Evolutionary conservation across 441 rosid genomes (phyloP).

Genomic region (Erysimum cheiri): DNA sequence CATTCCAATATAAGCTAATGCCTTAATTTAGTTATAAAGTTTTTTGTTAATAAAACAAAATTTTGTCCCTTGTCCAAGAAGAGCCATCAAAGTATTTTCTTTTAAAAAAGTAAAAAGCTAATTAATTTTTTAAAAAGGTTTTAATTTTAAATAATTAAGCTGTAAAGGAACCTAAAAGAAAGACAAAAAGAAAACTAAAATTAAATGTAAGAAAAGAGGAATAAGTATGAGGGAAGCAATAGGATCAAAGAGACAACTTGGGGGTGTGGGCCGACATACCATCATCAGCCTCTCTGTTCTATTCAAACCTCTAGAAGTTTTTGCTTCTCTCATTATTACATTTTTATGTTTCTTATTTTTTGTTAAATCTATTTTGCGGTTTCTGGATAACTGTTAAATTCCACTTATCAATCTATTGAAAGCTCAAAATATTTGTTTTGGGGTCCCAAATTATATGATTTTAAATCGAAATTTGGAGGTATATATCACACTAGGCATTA

Average conservation of each 20-base stretch:
- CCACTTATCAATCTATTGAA: neutral
- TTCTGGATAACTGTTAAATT: slow-evolving; percentile 11
- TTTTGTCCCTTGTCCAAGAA: slow-evolving; percentile 22
- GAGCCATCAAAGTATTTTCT: neutral
- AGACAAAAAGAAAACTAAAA: slow-evolving; percentile 40
- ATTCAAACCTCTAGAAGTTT: slow-evolving; percentile 40
- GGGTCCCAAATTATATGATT: neutral
- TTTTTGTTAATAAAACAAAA: slow-evolving; percentile 9
- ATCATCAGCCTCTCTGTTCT: slow-evolving; percentile 46
- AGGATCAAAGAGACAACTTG: slow-evolving; percentile 44
- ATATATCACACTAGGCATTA: neutral
- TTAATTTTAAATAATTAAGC: slow-evolving; percentile 17
- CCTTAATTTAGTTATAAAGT: neutral
- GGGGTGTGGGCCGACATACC: slow-evolving; percentile 46
- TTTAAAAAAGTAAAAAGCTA: slow-evolving; percentile 7
- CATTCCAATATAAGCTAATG: slow-evolving; percentile 10
- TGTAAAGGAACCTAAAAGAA: slow-evolving; percentile 35
- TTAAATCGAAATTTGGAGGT: neutral
- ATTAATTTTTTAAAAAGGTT: neutral
- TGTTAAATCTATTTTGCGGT: neutral
- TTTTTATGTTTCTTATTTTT: slow-evolving; percentile 31
- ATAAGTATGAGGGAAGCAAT: slow-evolving; percentile 46
- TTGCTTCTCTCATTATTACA: slow-evolving; percentile 39
- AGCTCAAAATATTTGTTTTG: neutral
- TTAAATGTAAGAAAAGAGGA: slow-evolving; percentile 15